Conservation (phyloP, 768 basidiomycete species). For the Mycena metata region DNA sequence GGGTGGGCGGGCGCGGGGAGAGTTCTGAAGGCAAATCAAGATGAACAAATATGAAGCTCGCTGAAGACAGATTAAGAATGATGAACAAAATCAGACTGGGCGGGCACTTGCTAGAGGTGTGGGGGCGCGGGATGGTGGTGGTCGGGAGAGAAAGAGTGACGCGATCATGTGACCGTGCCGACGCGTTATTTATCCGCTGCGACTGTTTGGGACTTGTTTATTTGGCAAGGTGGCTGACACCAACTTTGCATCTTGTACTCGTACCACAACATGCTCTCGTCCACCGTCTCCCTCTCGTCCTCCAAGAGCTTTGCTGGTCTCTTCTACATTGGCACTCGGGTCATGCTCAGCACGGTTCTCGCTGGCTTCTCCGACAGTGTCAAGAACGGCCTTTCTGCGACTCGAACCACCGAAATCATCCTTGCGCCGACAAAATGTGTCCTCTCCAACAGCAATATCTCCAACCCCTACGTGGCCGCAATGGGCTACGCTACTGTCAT, state of each 20-base stretch:
- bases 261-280: constrained; percentile 27
- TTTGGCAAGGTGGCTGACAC: constrained; percentile 2
- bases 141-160: neutral
- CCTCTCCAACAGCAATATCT: neutral
- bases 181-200: neutral
- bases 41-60: too few species aligned
- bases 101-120: too few species aligned
- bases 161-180: neutral
- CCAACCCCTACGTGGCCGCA: constrained; percentile 18
- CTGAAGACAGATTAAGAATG: too few species aligned
- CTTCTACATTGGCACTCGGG: constrained; percentile 5
- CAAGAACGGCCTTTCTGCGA: constrained; percentile 13
- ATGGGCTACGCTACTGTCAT: constrained; percentile 15
- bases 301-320: constrained; percentile 15
- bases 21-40: too few species aligned
- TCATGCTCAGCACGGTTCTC: neutral
- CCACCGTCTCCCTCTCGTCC: constrained; percentile 3
- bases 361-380: neutral
- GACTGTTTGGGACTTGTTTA: neutral
- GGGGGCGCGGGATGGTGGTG: too few species aligned
- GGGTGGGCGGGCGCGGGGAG: too few species aligned
- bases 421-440: constrained; percentile 4
- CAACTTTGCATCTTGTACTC: neutral
- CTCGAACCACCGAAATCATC: constrained; percentile 1
- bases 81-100: too few species aligned